Conservation (phyloP, 1,139 yeast genomes). For the Schizosaccharomyces versatilis region DNA sequence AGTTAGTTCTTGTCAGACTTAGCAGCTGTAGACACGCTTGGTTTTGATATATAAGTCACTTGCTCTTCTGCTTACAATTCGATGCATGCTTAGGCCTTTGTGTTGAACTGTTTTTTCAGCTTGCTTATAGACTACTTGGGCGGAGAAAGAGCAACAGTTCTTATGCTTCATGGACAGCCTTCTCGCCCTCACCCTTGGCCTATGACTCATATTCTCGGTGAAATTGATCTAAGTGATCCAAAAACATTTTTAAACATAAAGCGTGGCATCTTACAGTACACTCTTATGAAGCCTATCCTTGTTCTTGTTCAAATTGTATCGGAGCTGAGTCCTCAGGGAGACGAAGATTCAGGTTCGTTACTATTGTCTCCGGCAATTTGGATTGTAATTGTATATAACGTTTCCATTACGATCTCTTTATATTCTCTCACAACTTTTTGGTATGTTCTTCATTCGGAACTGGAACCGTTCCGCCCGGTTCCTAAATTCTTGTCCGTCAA, state of each 20-base stretch:
- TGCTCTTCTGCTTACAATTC: not conserved
- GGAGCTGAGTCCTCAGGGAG: slow-evolving; percentile 28
- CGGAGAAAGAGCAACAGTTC: slow-evolving; percentile 70
- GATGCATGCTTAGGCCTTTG: slow-evolving; percentile 32
- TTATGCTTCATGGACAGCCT: slow-evolving; percentile 46
- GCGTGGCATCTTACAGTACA: slow-evolving; percentile 76
- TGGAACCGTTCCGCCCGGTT: slow-evolving; percentile 65
- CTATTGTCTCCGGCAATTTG: slow-evolving; percentile 34
- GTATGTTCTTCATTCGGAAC: slow-evolving; percentile 61
- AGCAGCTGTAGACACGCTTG: not conserved
- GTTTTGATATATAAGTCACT: not conserved
- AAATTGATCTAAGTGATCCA: slow-evolving; percentile 73
- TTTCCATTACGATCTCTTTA: slow-evolving; percentile 58
- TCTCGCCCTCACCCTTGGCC: slow-evolving; percentile 46
- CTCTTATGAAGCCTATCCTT: slow-evolving; percentile 75
- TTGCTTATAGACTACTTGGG: slow-evolving; percentile 66
- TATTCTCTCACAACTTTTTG: slow-evolving; percentile 79
- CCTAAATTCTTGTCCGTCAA: slow-evolving; percentile 85
- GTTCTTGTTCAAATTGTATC: slow-evolving; percentile 35
- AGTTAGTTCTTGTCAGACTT: not conserved
- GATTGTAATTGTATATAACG: slow-evolving; percentile 50
- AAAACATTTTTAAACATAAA: slow-evolving; percentile 52
- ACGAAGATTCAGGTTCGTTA: slow-evolving; percentile 27
- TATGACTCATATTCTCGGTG: slow-evolving; percentile 29
- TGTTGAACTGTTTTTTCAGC: slow-evolving; percentile 76